Evolutionary conservation across 371 early-diverging fungal species (phyloP).

Genomic region (Syncephalastrum racemosum): DNA sequence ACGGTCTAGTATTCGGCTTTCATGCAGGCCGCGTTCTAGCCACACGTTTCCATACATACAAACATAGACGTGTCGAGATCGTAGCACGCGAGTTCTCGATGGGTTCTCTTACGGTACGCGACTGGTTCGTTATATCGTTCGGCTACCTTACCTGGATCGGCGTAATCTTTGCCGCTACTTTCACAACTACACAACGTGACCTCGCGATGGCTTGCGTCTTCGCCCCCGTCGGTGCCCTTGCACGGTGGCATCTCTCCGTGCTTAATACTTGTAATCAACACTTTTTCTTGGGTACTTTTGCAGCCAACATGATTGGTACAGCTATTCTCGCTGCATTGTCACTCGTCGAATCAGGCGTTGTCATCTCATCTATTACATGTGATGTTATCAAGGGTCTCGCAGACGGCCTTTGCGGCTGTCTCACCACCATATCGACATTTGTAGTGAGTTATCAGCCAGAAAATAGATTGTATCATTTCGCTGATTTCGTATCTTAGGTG

Average conservation of each 20-base stretch:
- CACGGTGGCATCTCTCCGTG: constrained; percentile 67
- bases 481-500: constrained; percentile 20
- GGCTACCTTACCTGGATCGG: constrained; percentile 41
- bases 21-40: constrained; percentile 30
- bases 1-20: constrained; percentile 47
- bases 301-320: constrained; percentile 66
- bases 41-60: not conserved
- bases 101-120: constrained; percentile 9
- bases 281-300: constrained; percentile 69
- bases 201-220: constrained; percentile 52
- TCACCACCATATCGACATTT: constrained; percentile 78
- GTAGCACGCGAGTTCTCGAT: constrained; percentile 24
- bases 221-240: constrained; percentile 62
- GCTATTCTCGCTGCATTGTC: constrained; percentile 51
- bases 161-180: constrained; percentile 37
- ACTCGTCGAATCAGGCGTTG: constrained; percentile 37
- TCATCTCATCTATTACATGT: constrained; percentile 42
- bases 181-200: constrained; percentile 30
- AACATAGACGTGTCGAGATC: constrained; percentile 10
- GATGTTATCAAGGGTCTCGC: constrained; percentile 51
- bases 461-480: not conserved
- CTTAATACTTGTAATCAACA: constrained; percentile 34
- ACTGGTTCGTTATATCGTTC: constrained; percentile 20
- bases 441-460: constrained; percentile 33
- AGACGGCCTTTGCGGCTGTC: constrained; percentile 75